phyloP scores from a whole-genome alignment of 2,329 filamentous ascomycete species.

The Ceratocystiopsis brevicomis region DNA sequence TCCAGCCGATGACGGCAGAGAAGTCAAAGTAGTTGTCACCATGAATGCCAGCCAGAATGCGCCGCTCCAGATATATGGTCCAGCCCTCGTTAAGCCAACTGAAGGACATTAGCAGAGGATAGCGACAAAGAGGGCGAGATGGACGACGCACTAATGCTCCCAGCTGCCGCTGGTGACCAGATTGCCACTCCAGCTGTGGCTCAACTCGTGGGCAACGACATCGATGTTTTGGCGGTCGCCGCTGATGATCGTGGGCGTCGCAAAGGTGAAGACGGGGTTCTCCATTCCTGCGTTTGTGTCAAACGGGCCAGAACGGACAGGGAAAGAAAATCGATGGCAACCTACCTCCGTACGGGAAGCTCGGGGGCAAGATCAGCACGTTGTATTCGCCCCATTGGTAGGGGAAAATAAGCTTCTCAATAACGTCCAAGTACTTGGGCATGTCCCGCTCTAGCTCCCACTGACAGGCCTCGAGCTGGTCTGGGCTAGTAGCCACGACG shows the following conservation, averaged over 20 bases:
- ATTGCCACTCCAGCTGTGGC: constrained; percentile 75
- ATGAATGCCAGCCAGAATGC: constrained; percentile 59
- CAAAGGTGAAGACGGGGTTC: constrained; percentile 88
- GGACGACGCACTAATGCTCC: constrained; percentile 49
- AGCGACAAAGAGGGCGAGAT: neutral
- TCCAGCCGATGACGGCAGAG: constrained; percentile 91
- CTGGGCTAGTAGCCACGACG: constrained; percentile 69
- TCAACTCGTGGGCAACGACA: constrained; percentile 76
- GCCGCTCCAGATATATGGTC: constrained; percentile 86
- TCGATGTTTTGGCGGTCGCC: constrained; percentile 84
- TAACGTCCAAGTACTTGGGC: constrained; percentile 75
- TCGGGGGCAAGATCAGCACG: constrained; percentile 72
- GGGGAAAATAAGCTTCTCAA: constrained; percentile 64
- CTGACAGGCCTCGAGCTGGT: constrained; percentile 65
- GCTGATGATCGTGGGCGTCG: constrained; percentile 83
- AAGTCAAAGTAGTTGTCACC: constrained; percentile 80
- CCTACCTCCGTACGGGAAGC: constrained; percentile 57
- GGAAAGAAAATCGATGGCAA: too few species aligned
- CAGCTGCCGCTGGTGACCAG: constrained; percentile 60
- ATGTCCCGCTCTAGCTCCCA: constrained; percentile 85
- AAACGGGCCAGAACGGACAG: too few species aligned
- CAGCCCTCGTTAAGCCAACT: constrained; percentile 63
- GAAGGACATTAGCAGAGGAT: neutral
- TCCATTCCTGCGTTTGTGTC: constrained; percentile 42
- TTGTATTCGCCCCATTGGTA: constrained; percentile 96